Base-by-base conservation (phyloP, 257 asterid genomes). In the Sherardia arvensis region DNA sequence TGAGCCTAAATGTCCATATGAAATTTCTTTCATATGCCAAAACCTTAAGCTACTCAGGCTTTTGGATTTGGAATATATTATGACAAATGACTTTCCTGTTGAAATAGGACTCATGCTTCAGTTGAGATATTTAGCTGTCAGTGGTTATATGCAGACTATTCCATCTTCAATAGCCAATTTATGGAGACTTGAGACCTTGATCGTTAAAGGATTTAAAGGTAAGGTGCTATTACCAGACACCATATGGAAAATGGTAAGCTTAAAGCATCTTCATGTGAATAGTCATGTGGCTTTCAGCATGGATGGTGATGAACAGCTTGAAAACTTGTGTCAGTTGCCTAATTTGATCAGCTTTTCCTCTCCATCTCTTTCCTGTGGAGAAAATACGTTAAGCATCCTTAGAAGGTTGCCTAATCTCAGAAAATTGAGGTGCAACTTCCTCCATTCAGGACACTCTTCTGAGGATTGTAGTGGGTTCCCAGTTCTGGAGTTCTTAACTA, bases 101-200 rank as follows among this genome's bases (percentile, higher is more conserved):
- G 67, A 63, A 47, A 63, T 63, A 29, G 28, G 40, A 27, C 2
- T 45, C 2, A 7, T 54, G 11, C n/a, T 55, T 55, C 61, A 8
- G 8, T 15, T 70, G 69, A 63, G 69, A 43, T 70, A 63, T 27
- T 43, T 70, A 38, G 69, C 74, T 14, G 20, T 70, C 3, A n/a
- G 47, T 14, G 56, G 62, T 5, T 27, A 29, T 21, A 1, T 26
- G 12, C 17, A 4, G 0, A 8, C 26, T 40, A 29, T 36, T 4
- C 22, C 59, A 28, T 11, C 45, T 5, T 33, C 71, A 43, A 54
- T 64, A 25, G n/a, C 51, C 53, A 54, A 63, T 7, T 47, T 69
- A 17, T 8, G 56, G 62, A 63, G 64, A 40, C 58, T 70, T 0
- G 60, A 70, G 49, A 63, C 64, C 4, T 25, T 70, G 28, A 14